These are phyloP conservation scores for Globisporangium alternatum DNA, from an alignment of 352 stramenopile genomes.

Conservation along the genomic window DNA sequence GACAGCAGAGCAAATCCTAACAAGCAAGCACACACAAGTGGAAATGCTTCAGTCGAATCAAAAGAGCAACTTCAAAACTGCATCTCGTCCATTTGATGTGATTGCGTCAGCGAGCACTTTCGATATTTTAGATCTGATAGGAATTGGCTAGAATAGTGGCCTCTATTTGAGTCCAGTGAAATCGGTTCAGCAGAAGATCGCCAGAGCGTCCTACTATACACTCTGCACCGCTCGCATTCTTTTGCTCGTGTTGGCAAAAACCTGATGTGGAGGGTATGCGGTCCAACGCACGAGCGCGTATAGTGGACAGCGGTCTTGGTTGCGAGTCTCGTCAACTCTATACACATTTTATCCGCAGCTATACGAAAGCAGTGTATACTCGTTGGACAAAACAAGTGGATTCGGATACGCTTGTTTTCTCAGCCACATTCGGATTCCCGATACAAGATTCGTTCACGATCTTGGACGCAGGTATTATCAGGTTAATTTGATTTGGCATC, in stretches of 20 bases:
- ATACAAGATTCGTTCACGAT: background rate
- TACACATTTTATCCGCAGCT: too few species aligned
- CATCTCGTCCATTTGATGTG: background rate
- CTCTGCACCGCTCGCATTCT: background rate
- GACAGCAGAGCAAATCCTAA: too few species aligned
- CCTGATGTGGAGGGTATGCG: background rate
- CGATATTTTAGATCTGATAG: background rate
- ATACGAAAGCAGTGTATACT: too few species aligned
- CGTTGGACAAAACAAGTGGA: background rate
- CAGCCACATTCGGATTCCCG: background rate
- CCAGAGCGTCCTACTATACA: background rate
- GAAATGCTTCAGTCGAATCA: too few species aligned
- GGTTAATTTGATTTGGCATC: background rate
- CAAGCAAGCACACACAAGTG: background rate
- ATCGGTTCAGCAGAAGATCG: conserved; percentile 20
- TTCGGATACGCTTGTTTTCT: background rate
- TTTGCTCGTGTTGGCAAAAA: conserved; percentile 7
- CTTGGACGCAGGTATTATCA: background rate
- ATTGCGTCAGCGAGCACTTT: too few species aligned
- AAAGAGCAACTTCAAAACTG: background rate
- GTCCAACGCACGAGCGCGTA: too few species aligned
- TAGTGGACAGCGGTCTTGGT: too few species aligned
- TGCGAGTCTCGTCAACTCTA: too few species aligned
- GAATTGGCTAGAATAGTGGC: conserved; percentile 5
- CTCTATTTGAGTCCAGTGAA: conserved; percentile 14